Evolutionary conservation across 768 basidiomycete species (phyloP).

Genomic region (Gymnopilus dilepis): DNA sequence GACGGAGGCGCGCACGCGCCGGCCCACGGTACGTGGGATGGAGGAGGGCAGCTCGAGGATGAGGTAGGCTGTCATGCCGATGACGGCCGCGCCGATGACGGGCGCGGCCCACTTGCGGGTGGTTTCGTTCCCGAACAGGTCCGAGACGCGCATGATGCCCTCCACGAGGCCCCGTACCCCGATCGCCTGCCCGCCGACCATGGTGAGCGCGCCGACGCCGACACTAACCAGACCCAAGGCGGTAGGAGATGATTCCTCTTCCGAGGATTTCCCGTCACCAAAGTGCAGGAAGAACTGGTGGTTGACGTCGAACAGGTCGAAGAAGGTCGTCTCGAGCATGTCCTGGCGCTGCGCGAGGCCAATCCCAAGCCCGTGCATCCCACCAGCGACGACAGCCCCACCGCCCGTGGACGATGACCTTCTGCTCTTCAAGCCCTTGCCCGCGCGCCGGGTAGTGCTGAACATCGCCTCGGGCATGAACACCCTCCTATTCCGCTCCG

Average conservation of each 20-base stretch:
- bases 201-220: constrained; percentile 85
- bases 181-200: constrained; percentile 85
- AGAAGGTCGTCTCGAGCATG: constrained; percentile 77
- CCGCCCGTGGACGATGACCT: constrained; percentile 47
- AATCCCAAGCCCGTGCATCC: constrained; percentile 79
- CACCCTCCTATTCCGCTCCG: constrained; percentile 79
- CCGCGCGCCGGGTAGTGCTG: constrained; percentile 53
- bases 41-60: constrained; percentile 86
- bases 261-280: constrained; percentile 51
- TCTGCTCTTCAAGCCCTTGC: constrained; percentile 43
- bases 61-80: constrained; percentile 81
- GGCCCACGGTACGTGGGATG: constrained; percentile 89
- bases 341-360: constrained; percentile 80
- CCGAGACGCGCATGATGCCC: constrained; percentile 72
- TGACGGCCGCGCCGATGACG: constrained; percentile 73
- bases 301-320: constrained; percentile 87
- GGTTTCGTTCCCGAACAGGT: constrained; percentile 80
- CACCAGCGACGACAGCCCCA: constrained; percentile 77
- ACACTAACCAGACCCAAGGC: constrained; percentile 77
- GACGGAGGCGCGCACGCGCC: constrained; percentile 76
- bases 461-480: constrained; percentile 99
- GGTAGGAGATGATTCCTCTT: constrained; percentile 52
- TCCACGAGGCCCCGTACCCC: constrained; percentile 81
- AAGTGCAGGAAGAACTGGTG: constrained; percentile 80
- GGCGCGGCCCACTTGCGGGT: constrained; percentile 89